phyloP scores from a whole-genome alignment of 495 filamentous ascomycete species.

The Penicillium malachiteum region DNA sequence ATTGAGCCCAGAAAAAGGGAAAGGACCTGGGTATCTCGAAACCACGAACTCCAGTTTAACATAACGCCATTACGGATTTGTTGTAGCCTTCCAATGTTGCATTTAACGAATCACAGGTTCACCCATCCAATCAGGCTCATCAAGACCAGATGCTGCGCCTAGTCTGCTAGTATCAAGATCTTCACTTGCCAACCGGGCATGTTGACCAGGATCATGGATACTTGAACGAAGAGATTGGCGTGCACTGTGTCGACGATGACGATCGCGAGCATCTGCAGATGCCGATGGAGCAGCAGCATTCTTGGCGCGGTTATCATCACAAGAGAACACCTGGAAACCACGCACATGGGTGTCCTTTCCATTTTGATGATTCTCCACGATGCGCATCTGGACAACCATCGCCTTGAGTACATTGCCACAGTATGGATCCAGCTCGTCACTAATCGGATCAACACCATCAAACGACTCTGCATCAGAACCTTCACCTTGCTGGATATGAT shows the following conservation, averaged over 20 bases:
- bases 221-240: slow-evolving; percentile 30
- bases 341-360: slow-evolving; percentile 97
- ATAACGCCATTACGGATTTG: not conserved
- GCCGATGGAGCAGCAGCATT: slow-evolving; percentile 37
- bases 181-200: slow-evolving; percentile 17
- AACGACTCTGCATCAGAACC: not conserved
- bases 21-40: slow-evolving; percentile 36
- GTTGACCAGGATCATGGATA: slow-evolving; percentile 20
- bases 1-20: slow-evolving; percentile 5
- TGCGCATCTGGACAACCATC: slow-evolving; percentile 80
- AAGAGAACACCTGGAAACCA: slow-evolving; percentile 85
- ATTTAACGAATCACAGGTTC: slow-evolving; percentile 54
- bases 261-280: slow-evolving; percentile 33
- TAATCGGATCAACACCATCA: slow-evolving; percentile 1
- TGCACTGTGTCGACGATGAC: slow-evolving; percentile 29
- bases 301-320: slow-evolving; percentile 52
- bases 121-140: slow-evolving; percentile 61
- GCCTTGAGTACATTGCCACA: slow-evolving; percentile 73
- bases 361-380: slow-evolving; percentile 97
- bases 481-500: slow-evolving; percentile 20
- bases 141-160: slow-evolving; percentile 29
- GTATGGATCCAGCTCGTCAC: slow-evolving; percentile 34
- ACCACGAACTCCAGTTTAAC: slow-evolving; percentile 18
- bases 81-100: not conserved
- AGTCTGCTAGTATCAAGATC: slow-evolving; percentile 27